Evolutionary conservation across 805 yeast species (phyloP), one percentile per base, ranked within the genome.

Genomic region (Ogataea populi-albae): DNA sequence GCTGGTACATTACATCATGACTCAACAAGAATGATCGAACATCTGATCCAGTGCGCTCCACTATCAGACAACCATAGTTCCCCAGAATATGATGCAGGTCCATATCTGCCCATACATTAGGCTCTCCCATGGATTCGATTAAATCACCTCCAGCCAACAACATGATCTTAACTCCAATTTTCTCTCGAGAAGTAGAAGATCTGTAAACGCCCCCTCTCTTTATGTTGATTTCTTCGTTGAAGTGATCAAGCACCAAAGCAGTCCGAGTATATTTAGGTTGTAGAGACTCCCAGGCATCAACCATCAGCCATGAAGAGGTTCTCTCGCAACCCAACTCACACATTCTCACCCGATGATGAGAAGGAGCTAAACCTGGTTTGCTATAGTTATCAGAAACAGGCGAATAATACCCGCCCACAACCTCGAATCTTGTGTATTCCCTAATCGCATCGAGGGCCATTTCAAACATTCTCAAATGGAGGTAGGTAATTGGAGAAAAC

Each of bases 81-180:
- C 98, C 98, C 48, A 93, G 70, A 30, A 93, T 93, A 59, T 93
- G 98, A 53, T 88, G 95, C 52, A 93, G 69, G 62, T 93, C 98
- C 39, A 75, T 82, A 59, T 91, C 98, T 1, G 95, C 95, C 98
- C 98, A 93, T 24, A 93, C 98, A 53, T 91, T 93, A 16, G 98
- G 98, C 62, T 93, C 98, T n/a, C 98, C 98, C 98, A 93, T 93
- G 28, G 94, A 81, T 61, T 93, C 98, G 35, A 93, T 93, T 49
- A 93, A 73, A 62, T 93, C 98, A 27, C 98, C 98, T 34, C 98
- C 98, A 0, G 98, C 98, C 26, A 93, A 68, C 37, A 93, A 71
- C 98, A 93, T 91, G 52, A 93, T 82, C 59, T 91, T 91, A 35
- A 85, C 96, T 17, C 96, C 96, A 7, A 51, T 33, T 30, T 50